Evolutionary conservation across 805 yeast species (phyloP).

Genomic region (Saturnispora mendoncae): DNA sequence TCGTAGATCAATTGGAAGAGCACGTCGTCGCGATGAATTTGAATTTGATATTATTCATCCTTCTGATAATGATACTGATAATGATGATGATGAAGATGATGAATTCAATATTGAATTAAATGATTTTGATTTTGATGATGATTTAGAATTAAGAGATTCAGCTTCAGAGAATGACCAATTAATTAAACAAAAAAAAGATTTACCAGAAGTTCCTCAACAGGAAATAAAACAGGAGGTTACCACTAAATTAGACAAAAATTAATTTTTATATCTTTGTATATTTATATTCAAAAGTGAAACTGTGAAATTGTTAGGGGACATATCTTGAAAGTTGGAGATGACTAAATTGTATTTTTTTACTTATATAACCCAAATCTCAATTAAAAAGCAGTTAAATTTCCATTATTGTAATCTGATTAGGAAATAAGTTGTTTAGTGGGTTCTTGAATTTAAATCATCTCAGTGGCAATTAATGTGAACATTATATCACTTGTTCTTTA

Average conservation of each 20-base stretch:
- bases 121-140: slow-evolving; percentile 12
- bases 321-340: too few relatives aligned
- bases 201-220: not conserved
- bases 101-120: slow-evolving; percentile 5
- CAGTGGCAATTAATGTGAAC: too few relatives aligned
- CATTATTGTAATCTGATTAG: too few relatives aligned
- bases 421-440: too few relatives aligned
- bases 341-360: too few relatives aligned
- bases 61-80: slow-evolving; percentile 19
- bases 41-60: slow-evolving; percentile 74
- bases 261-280: too few relatives aligned
- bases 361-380: too few relatives aligned
- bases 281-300: too few relatives aligned
- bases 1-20: slow-evolving; percentile 29
- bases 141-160: slow-evolving; percentile 7
- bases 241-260: not conserved
- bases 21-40: slow-evolving; percentile 57
- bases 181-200: not conserved
- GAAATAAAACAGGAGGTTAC: not conserved
- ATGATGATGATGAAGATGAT: slow-evolving; percentile 11
- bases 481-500: too few relatives aligned
- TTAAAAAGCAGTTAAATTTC: too few relatives aligned
- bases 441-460: too few relatives aligned
- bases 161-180: slow-evolving; percentile 6
- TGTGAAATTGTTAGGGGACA: too few relatives aligned